phyloP scores from a whole-genome alignment of 2,329 filamentous ascomycete species.

The Clonostachys rhizophaga region DNA sequence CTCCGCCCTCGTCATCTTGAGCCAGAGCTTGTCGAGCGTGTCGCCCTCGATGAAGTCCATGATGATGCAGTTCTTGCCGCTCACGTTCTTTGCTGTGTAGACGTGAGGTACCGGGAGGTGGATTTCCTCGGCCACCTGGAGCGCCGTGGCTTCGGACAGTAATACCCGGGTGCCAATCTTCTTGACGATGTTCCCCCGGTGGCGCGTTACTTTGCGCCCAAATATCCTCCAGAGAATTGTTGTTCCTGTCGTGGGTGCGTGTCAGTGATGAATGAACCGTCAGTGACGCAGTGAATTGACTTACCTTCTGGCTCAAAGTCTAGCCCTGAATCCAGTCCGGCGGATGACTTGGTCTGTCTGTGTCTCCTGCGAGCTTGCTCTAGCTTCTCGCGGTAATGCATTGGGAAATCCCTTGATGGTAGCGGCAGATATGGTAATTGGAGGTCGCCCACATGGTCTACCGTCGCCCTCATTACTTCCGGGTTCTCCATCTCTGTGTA shows the following conservation, averaged over 20 bases:
- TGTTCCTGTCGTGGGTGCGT: conserved; percentile 6
- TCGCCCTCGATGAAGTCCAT: conserved; percentile 18
- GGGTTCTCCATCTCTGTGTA: no score
- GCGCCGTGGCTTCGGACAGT: conserved; percentile 15
- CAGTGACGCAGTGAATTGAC: neutral
- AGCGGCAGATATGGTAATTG: no score
- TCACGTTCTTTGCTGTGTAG: conserved; percentile 6
- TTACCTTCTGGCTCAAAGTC: conserved; percentile 10
- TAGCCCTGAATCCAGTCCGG: conserved; percentile 13
- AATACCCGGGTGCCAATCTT: conserved; percentile 16
- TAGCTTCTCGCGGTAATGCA: neutral
- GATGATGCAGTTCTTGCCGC: conserved; percentile 10
- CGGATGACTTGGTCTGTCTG: conserved; percentile 9
- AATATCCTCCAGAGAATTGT: conserved; percentile 11
- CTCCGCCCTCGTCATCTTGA: conserved; percentile 9
- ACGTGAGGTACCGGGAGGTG: conserved; percentile 14
- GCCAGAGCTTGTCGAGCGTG: conserved; percentile 16
- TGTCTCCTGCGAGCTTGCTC: neutral
- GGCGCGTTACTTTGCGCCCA: conserved; percentile 12
- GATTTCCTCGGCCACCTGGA: conserved; percentile 9
- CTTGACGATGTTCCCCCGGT: conserved; percentile 12
- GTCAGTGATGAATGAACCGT: neutral
- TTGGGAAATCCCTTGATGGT: neutral
- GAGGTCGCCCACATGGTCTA: no score
- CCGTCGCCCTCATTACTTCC: no score